A percentile compares a stretch with the other conserved stretches of the same genome.
These are phyloP conservation scores for Plantago major DNA, from an alignment of 257 asterid species.

Conservation along the genomic window DNA sequence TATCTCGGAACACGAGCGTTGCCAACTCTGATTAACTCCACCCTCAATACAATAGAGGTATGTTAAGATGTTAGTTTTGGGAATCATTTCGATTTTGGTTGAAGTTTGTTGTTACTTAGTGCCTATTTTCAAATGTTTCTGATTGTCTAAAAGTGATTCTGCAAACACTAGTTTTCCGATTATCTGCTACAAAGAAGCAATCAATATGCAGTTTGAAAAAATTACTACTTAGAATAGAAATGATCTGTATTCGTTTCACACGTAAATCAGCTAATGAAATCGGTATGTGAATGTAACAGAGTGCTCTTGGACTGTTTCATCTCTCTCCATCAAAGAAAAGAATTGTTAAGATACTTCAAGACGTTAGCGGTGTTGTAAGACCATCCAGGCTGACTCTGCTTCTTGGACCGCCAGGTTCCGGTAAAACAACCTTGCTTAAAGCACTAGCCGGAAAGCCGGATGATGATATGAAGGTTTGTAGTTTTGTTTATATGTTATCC, in stretches of 20 bases:
- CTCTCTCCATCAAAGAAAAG: slow-evolving; percentile 70
- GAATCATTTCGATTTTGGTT: background rate
- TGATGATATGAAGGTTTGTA: slow-evolving; percentile 59
- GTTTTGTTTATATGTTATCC: background rate
- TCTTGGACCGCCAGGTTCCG: slow-evolving; percentile 93
- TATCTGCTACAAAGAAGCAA: too few relatives aligned
- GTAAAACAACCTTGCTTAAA: slow-evolving; percentile 73
- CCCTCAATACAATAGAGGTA: slow-evolving; percentile 73
- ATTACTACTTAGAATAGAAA: too few relatives aligned
- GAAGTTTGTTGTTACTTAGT: background rate
- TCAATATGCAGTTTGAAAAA: too few relatives aligned
- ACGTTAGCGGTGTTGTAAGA: slow-evolving; percentile 64
- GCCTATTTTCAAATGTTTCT: too few relatives aligned
- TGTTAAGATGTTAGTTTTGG: too few relatives aligned
- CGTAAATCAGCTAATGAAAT: background rate
- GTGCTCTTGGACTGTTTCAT: slow-evolving; percentile 47
- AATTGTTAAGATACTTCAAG: slow-evolving; percentile 57
- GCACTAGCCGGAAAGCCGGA: slow-evolving; percentile 80
- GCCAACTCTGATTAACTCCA: slow-evolving; percentile 79
- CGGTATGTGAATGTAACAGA: slow-evolving; percentile 27
- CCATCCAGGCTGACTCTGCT: slow-evolving; percentile 95
- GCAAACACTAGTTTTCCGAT: too few relatives aligned
- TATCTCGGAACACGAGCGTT: slow-evolving; percentile 77
- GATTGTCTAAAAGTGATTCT: too few relatives aligned
- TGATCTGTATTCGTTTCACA: too few relatives aligned